Percentiles rank a stretch among this genome's conserved stretches.
Evolutionary conservation across 2,329 filamentous ascomycete species (phyloP).

Genomic region (Cladosporium oxysporum): DNA sequence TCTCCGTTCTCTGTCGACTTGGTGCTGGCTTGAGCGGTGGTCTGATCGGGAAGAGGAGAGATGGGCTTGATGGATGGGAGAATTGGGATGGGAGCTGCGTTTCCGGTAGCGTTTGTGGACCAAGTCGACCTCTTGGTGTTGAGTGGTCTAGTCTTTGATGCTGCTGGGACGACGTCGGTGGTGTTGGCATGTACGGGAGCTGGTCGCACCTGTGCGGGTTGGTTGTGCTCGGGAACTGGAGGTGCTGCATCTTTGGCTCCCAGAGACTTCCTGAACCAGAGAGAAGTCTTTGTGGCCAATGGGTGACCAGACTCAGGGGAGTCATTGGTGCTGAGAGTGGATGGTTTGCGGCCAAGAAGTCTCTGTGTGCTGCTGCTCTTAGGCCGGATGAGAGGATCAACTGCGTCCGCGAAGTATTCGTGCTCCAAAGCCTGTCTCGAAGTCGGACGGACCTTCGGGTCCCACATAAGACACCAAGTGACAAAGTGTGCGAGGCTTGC

Average conservation of each 20-base stretch:
- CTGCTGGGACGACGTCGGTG: conserved; percentile 43
- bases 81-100: conserved; percentile 89
- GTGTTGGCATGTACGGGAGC: conserved; percentile 48
- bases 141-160: conserved; percentile 57
- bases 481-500: conserved; percentile 85
- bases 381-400: conserved; percentile 80
- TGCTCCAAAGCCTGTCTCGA: conserved; percentile 92
- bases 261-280: conserved; percentile 95
- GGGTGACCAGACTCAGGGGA: conserved; percentile 57
- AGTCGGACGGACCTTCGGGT: conserved; percentile 87
- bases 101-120: conserved; percentile 71
- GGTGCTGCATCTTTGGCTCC: conserved; percentile 76
- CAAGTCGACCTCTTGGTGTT: conserved; percentile 86
- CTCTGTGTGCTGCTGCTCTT: conserved; percentile 86
- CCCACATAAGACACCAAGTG: conserved; percentile 99
- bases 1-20: conserved; percentile 55
- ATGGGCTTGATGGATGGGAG: conserved; percentile 92
- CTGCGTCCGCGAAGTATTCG: conserved; percentile 90
- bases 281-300: conserved; percentile 74
- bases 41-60: conserved; percentile 91
- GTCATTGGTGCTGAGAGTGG: conserved; percentile 69
- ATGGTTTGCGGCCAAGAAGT: conserved; percentile 86
- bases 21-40: conserved; percentile 82
- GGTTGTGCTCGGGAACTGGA: conserved; percentile 51
- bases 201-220: conserved; percentile 44